These are phyloP conservation scores for Metschnikowia dekortorum DNA, from an alignment of 805 yeast genomes.

Conservation along the genomic window DNA sequence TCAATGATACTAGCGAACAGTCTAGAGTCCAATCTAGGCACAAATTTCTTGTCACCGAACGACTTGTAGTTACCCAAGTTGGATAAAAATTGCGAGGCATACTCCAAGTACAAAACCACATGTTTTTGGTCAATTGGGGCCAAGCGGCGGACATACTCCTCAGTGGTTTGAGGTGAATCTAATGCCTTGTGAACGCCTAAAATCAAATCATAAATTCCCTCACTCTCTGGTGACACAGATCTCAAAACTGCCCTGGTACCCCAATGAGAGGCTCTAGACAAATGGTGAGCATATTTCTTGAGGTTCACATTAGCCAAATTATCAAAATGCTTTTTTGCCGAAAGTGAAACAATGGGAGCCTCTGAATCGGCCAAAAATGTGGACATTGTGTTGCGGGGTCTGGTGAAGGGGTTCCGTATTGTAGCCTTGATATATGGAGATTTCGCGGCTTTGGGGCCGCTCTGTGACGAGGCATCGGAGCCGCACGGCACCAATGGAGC, in stretches of 20 bases:
- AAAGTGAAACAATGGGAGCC: constrained; percentile 43
- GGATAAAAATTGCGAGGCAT: constrained; percentile 68
- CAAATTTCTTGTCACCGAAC: constrained; percentile 83
- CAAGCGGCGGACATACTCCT: constrained; percentile 36
- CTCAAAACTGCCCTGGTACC: constrained; percentile 78
- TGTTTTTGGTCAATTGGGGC: constrained; percentile 29
- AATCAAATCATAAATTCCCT: constrained; percentile 66
- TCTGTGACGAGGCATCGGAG: constrained; percentile 1
- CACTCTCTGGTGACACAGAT: constrained; percentile 81
- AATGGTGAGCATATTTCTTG: constrained; percentile 69
- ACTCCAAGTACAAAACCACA: constrained; percentile 55
- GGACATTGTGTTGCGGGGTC: constrained; percentile 7
- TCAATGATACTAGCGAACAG: constrained; percentile 48
- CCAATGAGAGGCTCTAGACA: constrained; percentile 77
- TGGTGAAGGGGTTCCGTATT: neutral
- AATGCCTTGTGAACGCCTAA: constrained; percentile 51
- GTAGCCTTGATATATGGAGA: neutral
- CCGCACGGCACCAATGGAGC: neutral
- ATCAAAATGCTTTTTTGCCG: constrained; percentile 67
- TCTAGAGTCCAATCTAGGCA: constrained; percentile 54
- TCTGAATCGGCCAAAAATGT: constrained; percentile 35
- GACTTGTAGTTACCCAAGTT: constrained; percentile 80
- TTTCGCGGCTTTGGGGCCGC: constrained; percentile 2
- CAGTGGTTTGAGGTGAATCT: constrained; percentile 39
- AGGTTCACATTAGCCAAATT: constrained; percentile 56